Base-by-base conservation (phyloP, 176 grass and related monocot genomes). In the Puya raimondii region DNA sequence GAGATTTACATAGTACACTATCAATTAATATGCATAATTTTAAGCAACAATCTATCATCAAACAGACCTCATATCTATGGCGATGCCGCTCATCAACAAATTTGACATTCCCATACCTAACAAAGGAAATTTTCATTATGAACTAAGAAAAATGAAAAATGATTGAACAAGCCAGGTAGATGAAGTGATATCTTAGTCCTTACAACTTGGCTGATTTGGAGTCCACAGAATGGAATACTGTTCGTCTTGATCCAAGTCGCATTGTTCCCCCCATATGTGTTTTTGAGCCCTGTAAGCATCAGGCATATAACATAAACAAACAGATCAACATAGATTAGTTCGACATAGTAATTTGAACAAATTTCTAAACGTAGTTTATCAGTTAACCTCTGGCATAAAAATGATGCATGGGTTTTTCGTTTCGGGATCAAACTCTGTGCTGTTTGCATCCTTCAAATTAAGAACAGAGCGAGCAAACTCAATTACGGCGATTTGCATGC, bases 401-500 rank as follows among this genome's bases (percentile, higher is more conserved):
- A 87, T 73, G 12, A 87, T 54, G 72, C 80, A 87, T 6, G 84
- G 84, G 53, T 80, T 17, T 47, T 23, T 69, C 64, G 74, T 84
- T 52, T 75, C 53, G 11, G 50, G n/a, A 23, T 82, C 78, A 76
- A 82, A 76, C 50, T 91, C 78, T 5, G 64, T 69, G 64, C 81
- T 91, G 29, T 91, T 81, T 0, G 84, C 73, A 53, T 81, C 74
- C 26, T 68, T 57, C 13, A 79, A 22, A 48, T 83, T 68, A 57
- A 87, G 63, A 81, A 91, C 54, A 0, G 78, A 84, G 3, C 81
- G 65, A 14, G 78, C 77, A 73, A 72, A 67, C 67, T 87, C 88
- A 10, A 84, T 71, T n/a, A 86, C 74, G 47, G 84, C 80, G 12
- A 86, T 66, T 67, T 91, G 84, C 83, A 91, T 91, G 23, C 88